These are phyloP conservation scores for Calvatia gigantea DNA, from an alignment of 768 basidiomycete species.

Conservation along the genomic window DNA sequence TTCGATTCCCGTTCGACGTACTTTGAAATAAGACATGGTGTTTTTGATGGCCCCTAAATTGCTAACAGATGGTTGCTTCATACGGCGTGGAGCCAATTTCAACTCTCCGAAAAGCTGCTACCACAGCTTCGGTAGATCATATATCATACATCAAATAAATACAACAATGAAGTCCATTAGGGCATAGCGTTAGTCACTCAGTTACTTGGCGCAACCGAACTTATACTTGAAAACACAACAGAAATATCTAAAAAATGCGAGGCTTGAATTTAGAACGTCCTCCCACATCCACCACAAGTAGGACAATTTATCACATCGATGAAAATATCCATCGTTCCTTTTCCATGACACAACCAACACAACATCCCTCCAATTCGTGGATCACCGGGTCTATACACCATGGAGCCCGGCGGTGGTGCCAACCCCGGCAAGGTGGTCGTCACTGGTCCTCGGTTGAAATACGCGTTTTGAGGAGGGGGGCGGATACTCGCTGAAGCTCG, in stretches of 20 bases:
- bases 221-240: background rate
- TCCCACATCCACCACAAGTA: conserved; percentile 62
- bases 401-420: conserved; percentile 32
- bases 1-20: conserved; percentile 14
- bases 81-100: too few species aligned
- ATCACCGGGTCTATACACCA: conserved; percentile 62
- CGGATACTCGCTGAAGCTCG: conserved; percentile 9
- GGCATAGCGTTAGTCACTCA: too few species aligned
- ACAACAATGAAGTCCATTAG: too few species aligned
- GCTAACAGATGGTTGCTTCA: background rate
- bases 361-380: conserved; percentile 61
- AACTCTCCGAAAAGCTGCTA: too few species aligned
- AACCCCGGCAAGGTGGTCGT: background rate
- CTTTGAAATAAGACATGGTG: background rate
- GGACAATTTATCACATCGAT: conserved; percentile 53
- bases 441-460: conserved; percentile 10
- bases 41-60: too few species aligned
- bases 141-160: too few species aligned
- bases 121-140: too few species aligned
- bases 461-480: conserved; percentile 11
- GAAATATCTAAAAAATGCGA: background rate
- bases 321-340: conserved; percentile 47
- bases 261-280: conserved; percentile 34
- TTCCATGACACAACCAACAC: conserved; percentile 66
- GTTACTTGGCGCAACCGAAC: background rate